Evolutionary conservation across 805 yeast species (phyloP), one percentile per base, ranked within the genome.

Genomic region (Monosporozyma unispora): DNA sequence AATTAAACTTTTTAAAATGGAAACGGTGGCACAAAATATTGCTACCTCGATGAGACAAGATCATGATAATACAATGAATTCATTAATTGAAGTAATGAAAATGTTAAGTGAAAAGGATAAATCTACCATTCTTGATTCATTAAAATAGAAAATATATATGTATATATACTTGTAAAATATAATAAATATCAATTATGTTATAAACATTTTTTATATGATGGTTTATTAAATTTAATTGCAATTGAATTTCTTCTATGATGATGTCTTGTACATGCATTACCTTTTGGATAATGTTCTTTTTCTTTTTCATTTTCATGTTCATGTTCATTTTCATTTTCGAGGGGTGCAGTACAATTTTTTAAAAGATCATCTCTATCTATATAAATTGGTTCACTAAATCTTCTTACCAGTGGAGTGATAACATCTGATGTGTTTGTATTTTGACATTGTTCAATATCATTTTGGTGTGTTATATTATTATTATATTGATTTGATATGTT

Each of bases 1-100:
- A 57, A 73, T 86, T 59, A 81, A 76, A 62, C 77, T 78, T 54
- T 73, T 86, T 69, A 82, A 81, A 70, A 68, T 75, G 47, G 93
- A 85, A 63, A 72, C 78, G 40, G 76, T 80, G 54, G 84, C 84
- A 55, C 81, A 79, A 64, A 79, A 77, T 43, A 70, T 86, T 60
- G 80, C 84, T 43, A 76, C 75, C 56, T 68, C 81, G 50, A 72
- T 80, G 56, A 77, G 81, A 71, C 68, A 68, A 52, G 81, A 79
- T 65, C 71, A 76, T 68, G 72, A 70, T 63, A 67, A 76, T 52
- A 69, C 81, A 43, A 71, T 80, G 47, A 73, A 70, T 60, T 82
- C 83, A 57, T 67, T 80, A 53, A 67, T 77, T 40, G 83, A 78
- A 60, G 77, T 79, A 31, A 59, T 79, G 60, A 67, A 78, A 41